Evolutionary conservation across 768 basidiomycete genomes (phyloP).

Genomic region (Pleurotus giganteus): DNA sequence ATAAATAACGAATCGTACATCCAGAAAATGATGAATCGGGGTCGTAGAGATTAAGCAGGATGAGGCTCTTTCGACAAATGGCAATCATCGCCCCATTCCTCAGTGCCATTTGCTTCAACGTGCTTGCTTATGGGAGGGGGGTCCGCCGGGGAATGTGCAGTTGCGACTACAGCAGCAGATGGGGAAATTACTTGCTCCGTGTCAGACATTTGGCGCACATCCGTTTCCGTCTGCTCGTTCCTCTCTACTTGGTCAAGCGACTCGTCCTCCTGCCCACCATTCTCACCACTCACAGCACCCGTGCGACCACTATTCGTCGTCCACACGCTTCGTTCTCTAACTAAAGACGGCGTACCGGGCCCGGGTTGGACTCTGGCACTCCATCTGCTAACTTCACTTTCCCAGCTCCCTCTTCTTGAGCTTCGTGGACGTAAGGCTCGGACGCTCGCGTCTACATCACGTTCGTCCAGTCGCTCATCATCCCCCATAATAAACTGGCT

Average conservation of each 20-base stretch:
- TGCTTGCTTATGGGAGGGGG: no score
- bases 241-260: conserved; percentile 20
- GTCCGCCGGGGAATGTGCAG: not conserved
- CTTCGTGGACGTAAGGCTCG: conserved; percentile 86
- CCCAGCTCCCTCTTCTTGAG: conserved; percentile 88
- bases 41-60: no score
- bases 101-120: no score
- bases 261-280: conserved; percentile 24
- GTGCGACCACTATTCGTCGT: conserved; percentile 60
- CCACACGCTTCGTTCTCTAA: conserved; percentile 58
- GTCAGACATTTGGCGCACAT: not conserved
- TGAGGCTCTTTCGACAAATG: no score
- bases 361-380: conserved; percentile 64
- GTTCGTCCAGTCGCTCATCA: conserved; percentile 60
- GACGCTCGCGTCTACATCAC: conserved; percentile 85
- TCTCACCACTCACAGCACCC: conserved; percentile 52
- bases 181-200: not conserved
- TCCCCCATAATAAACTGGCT: conserved; percentile 68
- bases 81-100: no score
- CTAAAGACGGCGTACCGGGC: conserved; percentile 42
- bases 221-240: conserved; percentile 24
- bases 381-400: conserved; percentile 87
- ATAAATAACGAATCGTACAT: no score
- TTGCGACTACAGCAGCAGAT: not conserved
- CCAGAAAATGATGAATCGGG: no score